phyloP scores from a whole-genome alignment of 345 rosid genomes.

The Cardamine occulta region DNA sequence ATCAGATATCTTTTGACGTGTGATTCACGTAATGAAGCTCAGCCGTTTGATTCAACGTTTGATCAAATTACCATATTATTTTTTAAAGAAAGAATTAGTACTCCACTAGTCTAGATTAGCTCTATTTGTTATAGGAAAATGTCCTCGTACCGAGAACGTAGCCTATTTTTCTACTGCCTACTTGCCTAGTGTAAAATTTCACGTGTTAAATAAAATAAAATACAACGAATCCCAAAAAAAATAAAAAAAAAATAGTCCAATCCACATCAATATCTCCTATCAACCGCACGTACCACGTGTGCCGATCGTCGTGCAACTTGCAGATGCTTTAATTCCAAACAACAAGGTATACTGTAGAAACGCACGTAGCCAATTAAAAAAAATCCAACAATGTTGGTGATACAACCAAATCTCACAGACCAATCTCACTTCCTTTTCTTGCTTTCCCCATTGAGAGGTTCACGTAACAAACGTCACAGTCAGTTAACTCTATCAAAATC shows the following conservation, averaged over 20 bases:
- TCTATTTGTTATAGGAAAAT: neutral
- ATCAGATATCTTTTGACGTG: constrained; percentile 17
- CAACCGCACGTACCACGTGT: constrained; percentile 44
- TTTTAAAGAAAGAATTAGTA: neutral
- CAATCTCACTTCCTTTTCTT: constrained; percentile 17
- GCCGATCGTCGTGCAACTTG: constrained; percentile 45
- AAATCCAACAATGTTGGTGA: constrained; percentile 32
- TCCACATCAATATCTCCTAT: constrained; percentile 39
- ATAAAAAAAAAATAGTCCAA: neutral
- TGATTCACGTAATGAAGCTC: constrained; percentile 15
- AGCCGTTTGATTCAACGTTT: constrained; percentile 19
- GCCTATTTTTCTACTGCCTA: neutral
- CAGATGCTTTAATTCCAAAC: constrained; percentile 11
- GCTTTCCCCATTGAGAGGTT: neutral
- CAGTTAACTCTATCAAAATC: constrained; percentile 33
- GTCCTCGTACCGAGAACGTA: constrained; percentile 12
- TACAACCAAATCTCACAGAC: constrained; percentile 32
- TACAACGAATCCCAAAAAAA: neutral
- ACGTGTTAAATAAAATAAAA: constrained; percentile 18
- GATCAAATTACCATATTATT: neutral
- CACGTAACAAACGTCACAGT: constrained; percentile 31
- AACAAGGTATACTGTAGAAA: constrained; percentile 21
- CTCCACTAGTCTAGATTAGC: neutral
- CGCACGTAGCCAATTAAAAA: constrained; percentile 36
- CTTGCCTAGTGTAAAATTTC: constrained; percentile 18